Conservation (phyloP, 1,139 yeast species). For the Hemisphaericaspora subhashii region DNA sequence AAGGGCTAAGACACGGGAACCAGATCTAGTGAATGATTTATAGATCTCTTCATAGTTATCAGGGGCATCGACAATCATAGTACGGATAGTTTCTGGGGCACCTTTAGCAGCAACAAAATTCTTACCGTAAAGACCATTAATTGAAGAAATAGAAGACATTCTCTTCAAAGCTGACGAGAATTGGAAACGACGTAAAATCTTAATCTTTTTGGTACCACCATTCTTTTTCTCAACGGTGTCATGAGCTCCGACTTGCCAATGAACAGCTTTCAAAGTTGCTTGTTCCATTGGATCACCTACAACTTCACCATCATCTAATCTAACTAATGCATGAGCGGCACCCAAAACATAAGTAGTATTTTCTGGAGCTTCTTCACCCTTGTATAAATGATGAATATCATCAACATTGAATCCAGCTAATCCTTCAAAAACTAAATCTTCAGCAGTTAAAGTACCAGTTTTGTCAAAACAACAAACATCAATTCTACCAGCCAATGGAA, state of each 20-base stretch:
- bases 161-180: constrained; percentile 95
- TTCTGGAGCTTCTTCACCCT: constrained; percentile 60
- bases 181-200: constrained; percentile 90
- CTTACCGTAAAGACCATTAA: constrained; percentile 50
- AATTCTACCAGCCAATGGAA: constrained; percentile 96
- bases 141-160: constrained; percentile 82
- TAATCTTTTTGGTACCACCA: constrained; percentile 52
- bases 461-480: constrained; percentile 98
- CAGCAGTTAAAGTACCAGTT: constrained; percentile 98
- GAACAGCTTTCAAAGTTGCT: constrained; percentile 85
- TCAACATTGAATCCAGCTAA: constrained; percentile 73
- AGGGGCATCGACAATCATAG: constrained; percentile 74
- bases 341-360: constrained; percentile 79
- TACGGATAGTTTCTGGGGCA: constrained; percentile 96
- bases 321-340: constrained; percentile 94
- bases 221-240: constrained; percentile 57
- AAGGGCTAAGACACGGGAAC: constrained; percentile 93
- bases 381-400: constrained; percentile 57
- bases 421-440: constrained; percentile 94
- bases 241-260: constrained; percentile 79
- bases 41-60: constrained; percentile 79
- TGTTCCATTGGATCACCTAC: constrained; percentile 99
- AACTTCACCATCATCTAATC: constrained; percentile 91
- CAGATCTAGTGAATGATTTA: constrained; percentile 90
- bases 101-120: constrained; percentile 90